Conservation (phyloP, 306 rosid species). For the Hylodesmum podocarpum region DNA sequence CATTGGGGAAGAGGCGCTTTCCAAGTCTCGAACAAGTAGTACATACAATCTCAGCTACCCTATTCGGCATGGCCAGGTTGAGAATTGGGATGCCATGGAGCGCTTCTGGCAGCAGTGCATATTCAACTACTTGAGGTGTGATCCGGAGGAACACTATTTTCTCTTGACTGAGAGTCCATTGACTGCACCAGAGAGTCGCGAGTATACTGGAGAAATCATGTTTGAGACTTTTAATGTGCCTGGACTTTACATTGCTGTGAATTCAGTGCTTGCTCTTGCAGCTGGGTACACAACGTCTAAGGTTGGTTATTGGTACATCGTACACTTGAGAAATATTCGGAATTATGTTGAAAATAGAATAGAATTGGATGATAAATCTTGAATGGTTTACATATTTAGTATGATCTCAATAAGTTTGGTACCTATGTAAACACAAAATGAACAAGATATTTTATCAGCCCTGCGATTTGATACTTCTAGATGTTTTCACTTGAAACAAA, state of each 20-base stretch:
- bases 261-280: conserved; percentile 99
- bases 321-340: not conserved
- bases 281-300: conserved; percentile 98
- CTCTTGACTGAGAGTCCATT: conserved; percentile 93
- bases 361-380: conserved; percentile 24
- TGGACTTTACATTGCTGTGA: conserved; percentile 93
- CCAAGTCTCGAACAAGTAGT: conserved; percentile 79
- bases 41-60: conserved; percentile 86
- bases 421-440: conserved; percentile 6
- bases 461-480: conserved; percentile 13
- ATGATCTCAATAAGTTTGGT: not conserved
- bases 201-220: conserved; percentile 98
- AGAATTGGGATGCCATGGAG: conserved; percentile 99
- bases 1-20: conserved; percentile 87
- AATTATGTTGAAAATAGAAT: conserved; percentile 9
- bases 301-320: conserved; percentile 70
- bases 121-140: conserved; percentile 93
- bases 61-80: conserved; percentile 84
- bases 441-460: not conserved
- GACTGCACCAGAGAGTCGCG: conserved; percentile 96
- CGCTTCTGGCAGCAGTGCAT: conserved; percentile 98
- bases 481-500: conserved; percentile 13
- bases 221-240: conserved; percentile 98
- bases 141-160: conserved; percentile 98
- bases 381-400: not conserved